Base-by-base conservation (phyloP, 441 rosid genomes). In the Jatropha multifida region DNA sequence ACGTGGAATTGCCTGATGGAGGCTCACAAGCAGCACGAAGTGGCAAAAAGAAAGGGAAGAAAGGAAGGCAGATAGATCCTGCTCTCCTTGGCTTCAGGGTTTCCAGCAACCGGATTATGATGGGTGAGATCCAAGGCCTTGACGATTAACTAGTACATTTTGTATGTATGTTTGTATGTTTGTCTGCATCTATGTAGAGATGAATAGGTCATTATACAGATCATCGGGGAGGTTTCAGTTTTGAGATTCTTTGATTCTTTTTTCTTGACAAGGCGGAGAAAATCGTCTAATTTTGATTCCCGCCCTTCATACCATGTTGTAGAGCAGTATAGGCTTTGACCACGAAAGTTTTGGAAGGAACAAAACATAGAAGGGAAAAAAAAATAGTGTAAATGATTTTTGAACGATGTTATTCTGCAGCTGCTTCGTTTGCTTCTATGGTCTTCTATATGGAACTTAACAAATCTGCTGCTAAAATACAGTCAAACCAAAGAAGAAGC, bases 41-140 rank as follows among this genome's bases (percentile, higher is more conserved):
- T 27, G 88, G 93, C 26, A 92, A 90, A 82, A 92, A 86, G 83
- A 92, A 88, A 79, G 93, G 92, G 72, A 92, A 92, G 83, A 90
- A 89, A 80, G 95, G 97, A 71, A 89, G 87, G 72, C 94, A 90
- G 75, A 83, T 90, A 13, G 91, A 89, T 84, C 93, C 93, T 4
- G 85, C 93, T 44, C 86, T 92, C 26, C 92, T 92, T 5, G 97
- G 97, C 40, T 92, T 92, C 72, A 92, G 89, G 77, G 97, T 92
- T 49, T 72, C 90, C 11, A 92, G 97, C 86, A 92, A 92, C 73
- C 92, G 97, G 27, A 88, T 91, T 27, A 78, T 90, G 77, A 90
- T 90, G 94, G 97, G 95, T 32, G 93, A 92, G 76, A 90, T 92
- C 69, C 92, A 90, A 51, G 85, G 88, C 6, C 78, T 80, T 18